phyloP scores from a whole-genome alignment of 331 rosid genomes.

The Telfairia occidentalis region DNA sequence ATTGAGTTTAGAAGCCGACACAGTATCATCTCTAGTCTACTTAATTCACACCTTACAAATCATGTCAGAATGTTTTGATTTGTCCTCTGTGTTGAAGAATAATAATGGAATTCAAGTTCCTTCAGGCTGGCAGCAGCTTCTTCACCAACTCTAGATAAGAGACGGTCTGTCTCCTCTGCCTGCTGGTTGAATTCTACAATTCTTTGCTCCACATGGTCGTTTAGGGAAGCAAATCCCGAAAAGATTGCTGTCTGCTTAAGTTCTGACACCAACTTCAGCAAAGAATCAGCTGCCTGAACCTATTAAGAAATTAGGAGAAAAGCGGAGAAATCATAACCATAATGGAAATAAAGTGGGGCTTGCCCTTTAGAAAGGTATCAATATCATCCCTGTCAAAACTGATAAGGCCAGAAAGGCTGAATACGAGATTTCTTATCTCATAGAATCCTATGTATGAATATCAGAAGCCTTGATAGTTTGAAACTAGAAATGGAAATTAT shows the following conservation, averaged over 20 bases:
- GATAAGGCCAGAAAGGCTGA: neutral
- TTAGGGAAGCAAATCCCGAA: slow-evolving; percentile 87
- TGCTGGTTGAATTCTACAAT: slow-evolving; percentile 55
- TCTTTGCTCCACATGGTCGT: slow-evolving; percentile 84
- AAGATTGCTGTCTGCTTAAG: slow-evolving; percentile 87
- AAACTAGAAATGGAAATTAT: neutral
- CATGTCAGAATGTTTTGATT: neutral
- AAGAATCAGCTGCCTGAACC: slow-evolving; percentile 79
- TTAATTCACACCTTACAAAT: neutral
- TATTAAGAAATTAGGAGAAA: slow-evolving; percentile 4
- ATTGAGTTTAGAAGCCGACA: neutral
- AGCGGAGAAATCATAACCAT: neutral
- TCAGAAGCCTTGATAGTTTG: neutral
- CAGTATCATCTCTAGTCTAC: neutral
- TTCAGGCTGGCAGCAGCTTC: slow-evolving; percentile 78
- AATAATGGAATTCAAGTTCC: slow-evolving; percentile 75
- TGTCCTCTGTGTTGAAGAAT: slow-evolving; percentile 43
- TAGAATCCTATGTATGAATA: neutral
- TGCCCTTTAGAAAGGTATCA: no score
- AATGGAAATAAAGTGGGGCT: neutral
- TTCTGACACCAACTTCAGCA: slow-evolving; percentile 70
- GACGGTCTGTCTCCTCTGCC: slow-evolving; percentile 49
- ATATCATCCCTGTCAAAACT: neutral
- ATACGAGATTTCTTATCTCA: neutral
- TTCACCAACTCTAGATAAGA: slow-evolving; percentile 62